Evolutionary conservation across 2,329 filamentous ascomycete genomes (phyloP), one percentile per base, ranked within the genome.

Genomic region (Chrysoporthe cubensis): DNA sequence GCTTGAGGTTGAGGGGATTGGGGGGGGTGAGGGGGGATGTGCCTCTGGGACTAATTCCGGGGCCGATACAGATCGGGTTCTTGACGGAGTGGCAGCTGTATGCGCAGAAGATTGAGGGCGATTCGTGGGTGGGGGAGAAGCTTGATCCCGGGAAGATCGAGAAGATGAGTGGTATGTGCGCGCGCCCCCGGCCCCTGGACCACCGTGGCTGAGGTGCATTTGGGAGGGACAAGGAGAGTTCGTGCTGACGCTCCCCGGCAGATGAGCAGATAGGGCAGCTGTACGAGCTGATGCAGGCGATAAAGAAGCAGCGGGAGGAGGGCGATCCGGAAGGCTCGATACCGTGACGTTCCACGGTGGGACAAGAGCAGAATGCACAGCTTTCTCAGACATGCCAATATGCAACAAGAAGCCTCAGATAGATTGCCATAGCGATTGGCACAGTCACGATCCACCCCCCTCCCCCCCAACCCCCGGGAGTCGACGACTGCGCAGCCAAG

Each of bases 81-180:
- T 84, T 99, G 73, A 95, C 92, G 0, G 94, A 98, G 79, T 99
- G 95, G 95, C 96, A 99, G 79, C 82, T 93, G 64, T 99, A 98
- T 76, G 94, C 94, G 1, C 95, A 99, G 77, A 90, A 93, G 76
- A 82, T 99, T 18, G 95, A 98, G 76, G 95, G 94, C 0, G 91
- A 97, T 64, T 79, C 85, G 0, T 98, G 96, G 96, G 84, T 87
- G 69, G 95, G 91, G 1, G 92, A 93, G 71, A 95, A 90, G 77
- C 85, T 98, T 77, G 95, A 98, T 71, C 87, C 88, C 73, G 83
- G 82, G 0, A 97, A 97, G 80, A 83, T 98, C 66, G 90, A 93
- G 69, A 97, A 97, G 80, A 92, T 98, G 93, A 98, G 92, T 78
- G 94, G 94, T 96, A 78, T 73, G 89, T 69, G 14, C 9, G 8